These are phyloP conservation scores for Lobosporangium transversale DNA, from an alignment of 192 early-diverging fungal genomes.

Conservation along the genomic window DNA sequence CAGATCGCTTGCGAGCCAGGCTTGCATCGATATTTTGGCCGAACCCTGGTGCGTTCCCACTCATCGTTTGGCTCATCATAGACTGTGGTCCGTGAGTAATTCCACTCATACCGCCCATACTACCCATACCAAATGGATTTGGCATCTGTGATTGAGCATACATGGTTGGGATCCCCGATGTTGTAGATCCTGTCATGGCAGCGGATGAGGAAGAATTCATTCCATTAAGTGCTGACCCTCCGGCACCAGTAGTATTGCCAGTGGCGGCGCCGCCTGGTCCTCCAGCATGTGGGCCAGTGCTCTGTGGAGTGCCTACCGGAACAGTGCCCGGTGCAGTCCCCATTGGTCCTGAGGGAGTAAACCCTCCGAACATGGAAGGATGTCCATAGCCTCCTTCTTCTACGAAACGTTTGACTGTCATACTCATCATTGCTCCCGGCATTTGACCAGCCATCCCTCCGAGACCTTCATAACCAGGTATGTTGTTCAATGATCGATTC, in stretches of 20 bases:
- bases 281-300: too few relatives aligned
- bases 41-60: constrained; percentile 10
- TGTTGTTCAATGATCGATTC: constrained; percentile 26
- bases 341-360: constrained; percentile 12
- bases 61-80: constrained; percentile 37
- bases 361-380: constrained; percentile 14
- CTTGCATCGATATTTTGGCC: constrained; percentile 25
- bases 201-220: constrained; percentile 16
- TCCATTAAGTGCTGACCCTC: too few relatives aligned
- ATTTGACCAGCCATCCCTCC: constrained; percentile 11
- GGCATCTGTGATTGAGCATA: constrained; percentile 31
- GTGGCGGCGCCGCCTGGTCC: too few relatives aligned
- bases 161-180: constrained; percentile 25
- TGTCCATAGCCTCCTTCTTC: constrained; percentile 31
- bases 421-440: constrained; percentile 26
- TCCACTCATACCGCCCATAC: constrained; percentile 23
- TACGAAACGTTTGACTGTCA: constrained; percentile 35
- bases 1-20: constrained; percentile 39
- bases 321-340: not conserved
- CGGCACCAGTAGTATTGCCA: too few relatives aligned
- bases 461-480: constrained; percentile 27
- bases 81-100: constrained; percentile 14
- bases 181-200: constrained; percentile 16
- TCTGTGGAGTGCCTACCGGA: too few relatives aligned
- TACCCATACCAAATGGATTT: constrained; percentile 26